phyloP scores from a whole-genome alignment of 2,329 filamentous ascomycete genomes.

The Orbilia oligospora region DNA sequence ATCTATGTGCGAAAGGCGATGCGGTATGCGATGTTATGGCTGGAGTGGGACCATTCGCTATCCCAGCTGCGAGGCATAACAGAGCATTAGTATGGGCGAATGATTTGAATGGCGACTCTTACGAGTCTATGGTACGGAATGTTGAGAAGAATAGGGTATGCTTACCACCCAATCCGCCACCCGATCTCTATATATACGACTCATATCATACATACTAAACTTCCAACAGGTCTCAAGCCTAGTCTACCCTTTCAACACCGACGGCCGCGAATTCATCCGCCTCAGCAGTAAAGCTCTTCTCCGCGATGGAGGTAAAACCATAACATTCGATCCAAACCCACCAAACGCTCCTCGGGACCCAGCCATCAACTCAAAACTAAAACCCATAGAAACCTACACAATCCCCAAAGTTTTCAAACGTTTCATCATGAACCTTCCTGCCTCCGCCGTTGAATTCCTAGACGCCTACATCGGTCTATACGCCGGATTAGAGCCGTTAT shows the following conservation, averaged over 20 bases:
- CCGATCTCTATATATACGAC: not conserved
- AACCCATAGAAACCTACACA: conserved; percentile 59
- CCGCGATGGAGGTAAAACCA: conserved; percentile 65
- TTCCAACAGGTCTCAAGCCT: conserved; percentile 54
- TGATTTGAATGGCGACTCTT: conserved; percentile 94
- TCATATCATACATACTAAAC: too few relatives aligned
- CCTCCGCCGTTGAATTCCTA: conserved; percentile 87
- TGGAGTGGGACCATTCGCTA: conserved; percentile 93
- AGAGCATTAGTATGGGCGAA: conserved; percentile 93
- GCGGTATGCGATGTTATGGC: conserved; percentile 98
- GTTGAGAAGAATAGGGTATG: conserved; percentile 83
- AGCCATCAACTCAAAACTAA: conserved; percentile 59
- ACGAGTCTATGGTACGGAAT: conserved; percentile 78
- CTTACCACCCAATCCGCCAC: not conserved
- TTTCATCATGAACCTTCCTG: conserved; percentile 98
- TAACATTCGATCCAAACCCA: conserved; percentile 73
- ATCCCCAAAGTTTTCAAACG: conserved; percentile 77
- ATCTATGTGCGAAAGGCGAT: conserved; percentile 82
- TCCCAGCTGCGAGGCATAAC: conserved; percentile 88
- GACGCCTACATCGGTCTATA: conserved; percentile 84
- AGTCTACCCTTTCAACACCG: conserved; percentile 66
- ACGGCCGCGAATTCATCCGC: conserved; percentile 85
- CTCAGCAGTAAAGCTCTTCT: conserved; percentile 75
- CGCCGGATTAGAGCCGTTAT: conserved; percentile 77
- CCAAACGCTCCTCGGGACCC: conserved; percentile 64